Base-by-base conservation (phyloP, 495 filamentous ascomycete genomes). In the Annulohypoxylon nitens region DNA sequence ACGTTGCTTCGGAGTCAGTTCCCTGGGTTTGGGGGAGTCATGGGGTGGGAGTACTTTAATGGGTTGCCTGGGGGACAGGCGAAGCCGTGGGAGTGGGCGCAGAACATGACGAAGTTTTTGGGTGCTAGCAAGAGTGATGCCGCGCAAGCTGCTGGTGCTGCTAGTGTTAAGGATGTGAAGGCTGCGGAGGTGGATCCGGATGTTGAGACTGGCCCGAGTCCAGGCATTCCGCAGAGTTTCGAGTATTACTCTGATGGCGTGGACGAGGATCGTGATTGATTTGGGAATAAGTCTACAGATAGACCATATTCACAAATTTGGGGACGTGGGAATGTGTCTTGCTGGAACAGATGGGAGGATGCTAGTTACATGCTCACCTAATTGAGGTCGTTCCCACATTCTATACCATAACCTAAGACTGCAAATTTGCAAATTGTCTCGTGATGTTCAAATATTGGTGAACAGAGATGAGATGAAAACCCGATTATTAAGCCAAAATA, bases 21-120 rank as follows among this genome's bases (percentile, higher is more conserved):
- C 64, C 86, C 87, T 2, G 83, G 83, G 30, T 94, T 95, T 78
- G 93, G 93, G 7, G 93, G 93, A 1, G 88, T 95, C 0, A 92
- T 92, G 89, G 93, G 93, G 2, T 97, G 93, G 93, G 93, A 95
- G 78, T 97, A 93, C 73, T 95, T 91, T 76, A 94, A 94, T 80
- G 84, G 86, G 1, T 73, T 84, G 48, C 90, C 90, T 0, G 90
- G 89, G 7, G 88, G 82, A 11, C 77, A 76, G 33, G 80, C 78
- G 55, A 79, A 83, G 50, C 91, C 92, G n/a, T 93, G 90, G 91
- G 82, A 87, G 75, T 93, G 92, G 92, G 90, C 88, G 2, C 83
- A 88, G 55, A 74, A 77, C 47, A 90, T 93, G 86, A 85, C 80
- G 78, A 84, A 80, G 74, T 84, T 75, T 68, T 83, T 91, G 81